A percentile compares a stretch with the other conserved stretches of the same genome.
Conservation (phyloP, 306 rosid species). For the Vigna trinervia region DNA sequence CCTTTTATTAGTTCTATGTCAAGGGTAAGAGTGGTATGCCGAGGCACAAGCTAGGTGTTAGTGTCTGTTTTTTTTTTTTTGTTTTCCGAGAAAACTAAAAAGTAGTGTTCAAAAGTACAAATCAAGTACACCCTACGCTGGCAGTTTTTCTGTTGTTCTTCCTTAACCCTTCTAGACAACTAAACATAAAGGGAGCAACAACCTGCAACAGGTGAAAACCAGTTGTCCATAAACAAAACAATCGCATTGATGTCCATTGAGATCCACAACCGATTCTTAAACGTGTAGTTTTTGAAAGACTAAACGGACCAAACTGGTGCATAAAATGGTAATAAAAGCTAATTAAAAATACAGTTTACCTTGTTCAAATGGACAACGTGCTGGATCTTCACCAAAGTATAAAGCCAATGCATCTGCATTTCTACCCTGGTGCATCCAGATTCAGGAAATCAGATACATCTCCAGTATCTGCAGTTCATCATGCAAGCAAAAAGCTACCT, state of each 20-base stretch:
- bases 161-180: background rate
- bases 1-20: background rate
- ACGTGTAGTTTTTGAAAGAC: background rate
- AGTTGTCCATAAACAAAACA: background rate
- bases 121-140: background rate
- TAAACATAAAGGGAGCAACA: background rate
- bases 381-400: conserved; percentile 88
- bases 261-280: conserved; percentile 13
- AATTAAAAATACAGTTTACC: conserved; percentile 49
- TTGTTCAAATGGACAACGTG: conserved; percentile 83
- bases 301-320: background rate
- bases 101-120: background rate
- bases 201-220: background rate
- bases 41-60: background rate
- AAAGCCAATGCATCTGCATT: conserved; percentile 84
- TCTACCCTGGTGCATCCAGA: conserved; percentile 72
- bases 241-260: background rate
- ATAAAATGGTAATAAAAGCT: conserved; percentile 5
- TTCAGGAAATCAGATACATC: conserved; percentile 42
- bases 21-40: background rate
- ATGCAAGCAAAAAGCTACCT: conserved; percentile 29
- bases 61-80: background rate
- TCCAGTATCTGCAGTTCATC: conserved; percentile 29
- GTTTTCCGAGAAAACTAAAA: background rate
- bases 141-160: background rate